These are phyloP conservation scores for Bipolaris zeicola DNA, from an alignment of 2,329 filamentous ascomycete species.

Conservation along the genomic window DNA sequence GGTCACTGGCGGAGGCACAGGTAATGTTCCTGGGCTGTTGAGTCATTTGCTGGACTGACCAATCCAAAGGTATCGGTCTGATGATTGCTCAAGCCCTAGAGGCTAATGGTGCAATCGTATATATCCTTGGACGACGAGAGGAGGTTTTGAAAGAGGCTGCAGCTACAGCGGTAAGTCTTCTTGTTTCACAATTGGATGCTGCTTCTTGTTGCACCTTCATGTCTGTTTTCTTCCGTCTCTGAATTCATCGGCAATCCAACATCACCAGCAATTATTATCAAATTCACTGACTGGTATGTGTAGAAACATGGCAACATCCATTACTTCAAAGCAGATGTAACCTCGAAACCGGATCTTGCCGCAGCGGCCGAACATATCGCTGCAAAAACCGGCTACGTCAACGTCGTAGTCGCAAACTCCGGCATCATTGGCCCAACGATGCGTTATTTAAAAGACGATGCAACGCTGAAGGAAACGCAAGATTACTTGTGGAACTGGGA, in stretches of 20 bases:
- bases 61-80: slow-evolving; percentile 26
- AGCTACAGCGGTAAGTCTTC: slow-evolving; percentile 2
- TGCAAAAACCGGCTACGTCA: slow-evolving; percentile 25
- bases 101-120: slow-evolving; percentile 30
- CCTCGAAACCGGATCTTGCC: slow-evolving; percentile 23
- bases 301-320: slow-evolving; percentile 15
- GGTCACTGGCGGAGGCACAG: slow-evolving; percentile 25
- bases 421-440: slow-evolving; percentile 24
- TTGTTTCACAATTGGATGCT: not conserved
- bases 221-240: not conserved
- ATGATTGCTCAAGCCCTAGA: slow-evolving; percentile 31
- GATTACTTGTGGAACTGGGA: slow-evolving; percentile 13
- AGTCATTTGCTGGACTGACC: not conserved
- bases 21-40: not conserved
- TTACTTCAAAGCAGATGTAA: slow-evolving; percentile 27
- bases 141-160: slow-evolving; percentile 23
- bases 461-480: slow-evolving; percentile 4
- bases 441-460: not conserved
- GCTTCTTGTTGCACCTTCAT: not conserved
- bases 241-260: not conserved
- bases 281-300: not conserved
- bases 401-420: slow-evolving; percentile 32
- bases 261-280: not conserved
- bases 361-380: slow-evolving; percentile 19
- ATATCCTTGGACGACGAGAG: slow-evolving; percentile 31